Percentiles rank a stretch among this genome's conserved stretches.
Evolutionary conservation across 2,329 filamentous ascomycete genomes (phyloP).

Genomic region (Ceratocystis harringtonii): DNA sequence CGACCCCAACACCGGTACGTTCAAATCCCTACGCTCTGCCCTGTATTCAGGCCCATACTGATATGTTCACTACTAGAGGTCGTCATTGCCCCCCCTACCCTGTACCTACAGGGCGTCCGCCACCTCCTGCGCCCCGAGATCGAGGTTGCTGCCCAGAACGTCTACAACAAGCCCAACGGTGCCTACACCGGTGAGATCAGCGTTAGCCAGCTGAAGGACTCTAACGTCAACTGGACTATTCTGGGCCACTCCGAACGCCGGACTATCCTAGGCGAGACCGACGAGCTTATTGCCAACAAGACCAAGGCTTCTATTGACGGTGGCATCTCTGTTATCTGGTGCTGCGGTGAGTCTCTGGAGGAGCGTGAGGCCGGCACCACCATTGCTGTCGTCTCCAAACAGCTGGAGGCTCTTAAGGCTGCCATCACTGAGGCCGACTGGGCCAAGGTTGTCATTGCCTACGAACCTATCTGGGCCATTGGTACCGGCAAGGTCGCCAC

Average conservation of each 20-base stretch:
- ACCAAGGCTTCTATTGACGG: conserved; percentile 83
- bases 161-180: conserved; percentile 92
- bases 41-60: neutral
- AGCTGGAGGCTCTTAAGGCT: conserved; percentile 68
- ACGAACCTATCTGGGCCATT: conserved; percentile 96
- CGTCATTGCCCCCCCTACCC: conserved; percentile 76
- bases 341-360: conserved; percentile 91
- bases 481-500: conserved; percentile 90
- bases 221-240: conserved; percentile 75
- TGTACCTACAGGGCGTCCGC: conserved; percentile 81
- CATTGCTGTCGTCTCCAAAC: conserved; percentile 67
- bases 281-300: conserved; percentile 79
- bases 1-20: conserved; percentile 33
- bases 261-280: conserved; percentile 73
- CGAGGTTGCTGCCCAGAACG: conserved; percentile 87
- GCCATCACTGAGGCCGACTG: conserved; percentile 57
- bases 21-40: neutral
- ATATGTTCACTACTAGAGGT: conserved; percentile 47
- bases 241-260: conserved; percentile 92
- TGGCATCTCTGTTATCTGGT: conserved; percentile 84
- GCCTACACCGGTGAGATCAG: conserved; percentile 96
- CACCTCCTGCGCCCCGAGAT: conserved; percentile 61
- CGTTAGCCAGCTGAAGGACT: conserved; percentile 79
- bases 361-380: conserved; percentile 78
- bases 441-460: conserved; percentile 89